phyloP scores from a whole-genome alignment of 2,329 filamentous ascomycete genomes.

The Neofusicoccum sp. region DNA sequence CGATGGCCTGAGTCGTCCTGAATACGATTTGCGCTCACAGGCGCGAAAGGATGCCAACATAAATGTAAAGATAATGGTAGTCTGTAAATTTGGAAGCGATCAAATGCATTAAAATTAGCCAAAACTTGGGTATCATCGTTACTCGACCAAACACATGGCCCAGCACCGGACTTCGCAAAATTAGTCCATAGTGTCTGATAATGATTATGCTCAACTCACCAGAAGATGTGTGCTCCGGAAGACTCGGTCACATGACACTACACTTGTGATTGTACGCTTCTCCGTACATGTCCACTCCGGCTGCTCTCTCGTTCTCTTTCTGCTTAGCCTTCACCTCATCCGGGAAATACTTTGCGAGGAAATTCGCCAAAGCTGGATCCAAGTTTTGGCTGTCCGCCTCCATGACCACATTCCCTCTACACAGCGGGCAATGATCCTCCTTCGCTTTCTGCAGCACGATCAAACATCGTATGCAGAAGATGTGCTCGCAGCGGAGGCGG shows the following conservation, averaged over 20 bases:
- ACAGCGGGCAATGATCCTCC: conserved; percentile 71
- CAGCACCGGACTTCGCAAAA: no score
- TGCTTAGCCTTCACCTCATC: conserved; percentile 63
- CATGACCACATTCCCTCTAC: conserved; percentile 69
- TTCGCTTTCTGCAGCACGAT: conserved; percentile 73
- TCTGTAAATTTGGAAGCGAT: no score
- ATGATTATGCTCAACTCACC: background rate
- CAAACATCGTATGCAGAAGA: conserved; percentile 82
- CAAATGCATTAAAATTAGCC: no score
- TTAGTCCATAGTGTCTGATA: no score
- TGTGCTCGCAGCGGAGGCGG: conserved; percentile 69
- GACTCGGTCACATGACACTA: conserved; percentile 52
- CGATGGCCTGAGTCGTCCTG: no score
- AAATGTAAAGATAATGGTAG: no score
- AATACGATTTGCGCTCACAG: no score
- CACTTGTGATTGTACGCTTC: conserved; percentile 62
- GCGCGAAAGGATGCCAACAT: no score
- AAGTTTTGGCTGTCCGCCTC: conserved; percentile 63
- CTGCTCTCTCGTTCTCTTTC: conserved; percentile 69
- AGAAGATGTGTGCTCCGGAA: background rate
- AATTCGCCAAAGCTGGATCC: conserved; percentile 65
- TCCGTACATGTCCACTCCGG: conserved; percentile 71
- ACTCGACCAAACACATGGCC: no score
- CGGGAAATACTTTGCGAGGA: conserved; percentile 73
- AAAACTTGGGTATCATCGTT: no score